Conservation (phyloP, 2,329 filamentous ascomycete species). For the Diaporthe caulivora region DNA sequence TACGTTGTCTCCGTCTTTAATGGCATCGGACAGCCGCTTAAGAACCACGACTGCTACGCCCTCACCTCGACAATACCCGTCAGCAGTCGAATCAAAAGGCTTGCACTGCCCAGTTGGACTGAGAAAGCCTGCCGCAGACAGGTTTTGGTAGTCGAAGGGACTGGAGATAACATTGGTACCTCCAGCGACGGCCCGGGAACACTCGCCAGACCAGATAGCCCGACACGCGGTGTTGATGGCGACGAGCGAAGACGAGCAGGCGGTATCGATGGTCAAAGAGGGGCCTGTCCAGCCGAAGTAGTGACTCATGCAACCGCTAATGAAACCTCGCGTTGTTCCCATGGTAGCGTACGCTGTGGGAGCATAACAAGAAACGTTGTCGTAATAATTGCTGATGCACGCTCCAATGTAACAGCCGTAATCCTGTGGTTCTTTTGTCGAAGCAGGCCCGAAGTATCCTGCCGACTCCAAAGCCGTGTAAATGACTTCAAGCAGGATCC, state of each 20-base stretch:
- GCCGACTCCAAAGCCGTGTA: neutral
- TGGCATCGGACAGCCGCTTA: constrained; percentile 59
- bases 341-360: constrained; percentile 53
- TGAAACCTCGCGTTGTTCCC: constrained; percentile 49
- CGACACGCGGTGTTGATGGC: constrained; percentile 51
- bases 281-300: constrained; percentile 53
- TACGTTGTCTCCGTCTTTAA: constrained; percentile 59
- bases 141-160: constrained; percentile 43
- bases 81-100: constrained; percentile 48
- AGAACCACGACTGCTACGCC: constrained; percentile 58
- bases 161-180: constrained; percentile 44
- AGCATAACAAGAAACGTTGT: constrained; percentile 54
- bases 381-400: constrained; percentile 50
- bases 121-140: constrained; percentile 48
- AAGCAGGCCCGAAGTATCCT: neutral
- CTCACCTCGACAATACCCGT: constrained; percentile 67
- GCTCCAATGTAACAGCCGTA: neutral
- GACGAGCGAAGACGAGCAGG: constrained; percentile 53
- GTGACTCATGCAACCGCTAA: constrained; percentile 50
- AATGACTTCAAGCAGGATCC: neutral
- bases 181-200: constrained; percentile 46
- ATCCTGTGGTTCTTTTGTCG: neutral
- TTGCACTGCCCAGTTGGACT: constrained; percentile 49
- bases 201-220: constrained; percentile 46
- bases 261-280: constrained; percentile 50